These are phyloP conservation scores for Nymphaea thermarum DNA, from an alignment of 164 flowering plant species.

Conservation along the genomic window DNA sequence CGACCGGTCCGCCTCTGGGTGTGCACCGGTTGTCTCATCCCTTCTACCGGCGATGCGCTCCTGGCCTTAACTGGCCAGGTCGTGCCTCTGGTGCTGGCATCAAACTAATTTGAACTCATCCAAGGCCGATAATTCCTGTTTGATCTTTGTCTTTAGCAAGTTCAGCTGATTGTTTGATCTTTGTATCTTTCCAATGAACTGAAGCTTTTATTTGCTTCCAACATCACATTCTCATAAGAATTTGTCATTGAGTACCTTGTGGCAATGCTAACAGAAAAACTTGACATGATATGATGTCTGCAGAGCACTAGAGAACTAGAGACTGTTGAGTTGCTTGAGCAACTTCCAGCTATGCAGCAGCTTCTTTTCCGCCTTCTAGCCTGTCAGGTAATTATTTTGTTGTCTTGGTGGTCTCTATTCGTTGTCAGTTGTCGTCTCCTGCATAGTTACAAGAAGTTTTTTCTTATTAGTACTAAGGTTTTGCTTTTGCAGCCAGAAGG, in stretches of 20 bases:
- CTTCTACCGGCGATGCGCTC: no score
- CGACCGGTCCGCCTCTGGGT: no score
- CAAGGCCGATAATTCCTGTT: no score
- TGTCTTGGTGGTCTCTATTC: background rate
- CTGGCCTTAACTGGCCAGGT: no score
- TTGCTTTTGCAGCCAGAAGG: slow-evolving; percentile 41
- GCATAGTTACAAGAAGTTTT: background rate
- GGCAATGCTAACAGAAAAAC: background rate
- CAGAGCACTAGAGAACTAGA: slow-evolving; percentile 22
- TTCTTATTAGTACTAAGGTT: slow-evolving; percentile 1
- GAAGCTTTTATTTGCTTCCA: background rate
- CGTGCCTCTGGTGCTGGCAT: no score
- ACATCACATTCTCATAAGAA: background rate
- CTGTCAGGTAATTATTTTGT: slow-evolving; percentile 29
- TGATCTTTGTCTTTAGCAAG: no score
- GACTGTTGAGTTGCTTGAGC: slow-evolving; percentile 23
- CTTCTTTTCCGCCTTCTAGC: slow-evolving; percentile 40
- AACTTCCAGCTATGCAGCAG: slow-evolving; percentile 43
- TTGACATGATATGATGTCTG: background rate
- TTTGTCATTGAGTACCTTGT: background rate
- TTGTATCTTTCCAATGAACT: no score
- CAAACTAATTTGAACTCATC: no score
- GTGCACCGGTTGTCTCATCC: no score
- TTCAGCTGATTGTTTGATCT: no score
- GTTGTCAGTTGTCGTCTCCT: background rate